phyloP scores from a whole-genome alignment of 805 yeast genomes.

The Hanseniaspora mollemarum region DNA sequence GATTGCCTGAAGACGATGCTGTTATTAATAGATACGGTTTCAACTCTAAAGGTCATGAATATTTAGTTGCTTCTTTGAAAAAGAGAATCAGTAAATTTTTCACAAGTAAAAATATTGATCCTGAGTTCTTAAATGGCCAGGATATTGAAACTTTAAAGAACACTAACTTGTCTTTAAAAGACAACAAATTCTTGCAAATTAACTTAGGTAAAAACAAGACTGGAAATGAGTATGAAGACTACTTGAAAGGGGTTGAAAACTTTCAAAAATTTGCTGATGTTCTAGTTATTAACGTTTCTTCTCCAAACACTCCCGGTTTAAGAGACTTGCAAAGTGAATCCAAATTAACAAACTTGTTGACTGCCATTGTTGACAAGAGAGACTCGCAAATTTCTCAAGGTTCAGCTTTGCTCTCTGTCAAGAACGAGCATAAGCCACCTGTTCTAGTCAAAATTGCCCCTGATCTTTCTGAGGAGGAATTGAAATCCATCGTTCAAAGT shows the following conservation, averaged over 20 bases:
- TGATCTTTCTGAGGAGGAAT: conserved; percentile 70
- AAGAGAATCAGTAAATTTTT: conserved; percentile 43
- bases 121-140: conserved; percentile 19
- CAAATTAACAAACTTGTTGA: conserved; percentile 56
- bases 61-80: conserved; percentile 56
- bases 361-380: conserved; percentile 60
- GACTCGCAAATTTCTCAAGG: conserved; percentile 37
- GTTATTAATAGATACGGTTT: conserved; percentile 92
- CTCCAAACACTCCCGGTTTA: conserved; percentile 93
- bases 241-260: conserved; percentile 67
- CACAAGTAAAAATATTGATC: conserved; percentile 21
- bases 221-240: conserved; percentile 84
- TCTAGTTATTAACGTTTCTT: conserved; percentile 79
- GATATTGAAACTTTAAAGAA: conserved; percentile 17
- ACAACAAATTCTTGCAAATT: conserved; percentile 59
- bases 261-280: conserved; percentile 82
- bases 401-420: conserved; percentile 24
- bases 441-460: conserved; percentile 88
- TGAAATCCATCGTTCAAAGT: conserved; percentile 68
- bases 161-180: conserved; percentile 41
- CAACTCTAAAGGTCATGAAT: conserved; percentile 79
- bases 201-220: conserved; percentile 86
- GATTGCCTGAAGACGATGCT: conserved; percentile 74
- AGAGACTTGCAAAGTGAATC: conserved; percentile 72
- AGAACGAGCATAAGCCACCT: conserved; percentile 45